Percentiles rank a stretch among this genome's conserved stretches.
These are phyloP conservation scores for Albophoma yamanashiensis DNA, from an alignment of 2,329 filamentous ascomycete species.

Conservation along the genomic window DNA sequence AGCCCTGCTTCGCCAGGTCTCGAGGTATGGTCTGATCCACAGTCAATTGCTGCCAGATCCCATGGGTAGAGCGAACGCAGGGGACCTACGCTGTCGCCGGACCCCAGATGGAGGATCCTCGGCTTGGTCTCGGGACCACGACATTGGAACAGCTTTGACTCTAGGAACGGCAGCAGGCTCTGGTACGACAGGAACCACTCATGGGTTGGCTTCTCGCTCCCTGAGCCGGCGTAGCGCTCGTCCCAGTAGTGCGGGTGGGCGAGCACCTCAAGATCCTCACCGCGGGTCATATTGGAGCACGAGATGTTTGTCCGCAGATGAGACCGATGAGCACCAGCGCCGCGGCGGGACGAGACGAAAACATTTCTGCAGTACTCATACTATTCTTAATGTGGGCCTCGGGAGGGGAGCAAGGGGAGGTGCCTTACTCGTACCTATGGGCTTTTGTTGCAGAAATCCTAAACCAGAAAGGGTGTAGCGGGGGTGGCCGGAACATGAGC, in stretches of 20 bases:
- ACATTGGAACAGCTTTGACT: constrained; percentile 26
- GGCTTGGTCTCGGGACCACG: constrained; percentile 20
- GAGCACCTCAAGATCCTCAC: not conserved
- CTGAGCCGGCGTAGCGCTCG: constrained; percentile 29
- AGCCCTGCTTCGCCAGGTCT: constrained; percentile 35
- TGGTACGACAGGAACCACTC: constrained; percentile 44
- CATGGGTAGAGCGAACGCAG: not conserved
- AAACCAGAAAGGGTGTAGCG: too few species aligned
- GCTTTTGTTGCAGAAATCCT: too few species aligned
- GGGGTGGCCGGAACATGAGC: too few species aligned
- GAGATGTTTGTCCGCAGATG: not conserved
- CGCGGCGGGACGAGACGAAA: too few species aligned
- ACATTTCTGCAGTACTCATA: too few species aligned
- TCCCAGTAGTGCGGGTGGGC: constrained; percentile 36
- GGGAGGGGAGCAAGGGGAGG: too few species aligned
- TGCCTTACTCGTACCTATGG: too few species aligned
- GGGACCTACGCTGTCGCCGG: constrained; percentile 42
- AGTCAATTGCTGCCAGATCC: not conserved
- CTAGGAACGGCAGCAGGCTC: constrained; percentile 36
- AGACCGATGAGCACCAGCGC: too few species aligned
- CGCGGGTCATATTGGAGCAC: not conserved
- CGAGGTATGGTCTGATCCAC: constrained; percentile 35
- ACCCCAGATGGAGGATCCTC: constrained; percentile 43
- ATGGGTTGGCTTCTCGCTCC: constrained; percentile 28
- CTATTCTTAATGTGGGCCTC: too few species aligned